Conservation (phyloP, 78 protist species). For the Fonticula alba region DNA sequence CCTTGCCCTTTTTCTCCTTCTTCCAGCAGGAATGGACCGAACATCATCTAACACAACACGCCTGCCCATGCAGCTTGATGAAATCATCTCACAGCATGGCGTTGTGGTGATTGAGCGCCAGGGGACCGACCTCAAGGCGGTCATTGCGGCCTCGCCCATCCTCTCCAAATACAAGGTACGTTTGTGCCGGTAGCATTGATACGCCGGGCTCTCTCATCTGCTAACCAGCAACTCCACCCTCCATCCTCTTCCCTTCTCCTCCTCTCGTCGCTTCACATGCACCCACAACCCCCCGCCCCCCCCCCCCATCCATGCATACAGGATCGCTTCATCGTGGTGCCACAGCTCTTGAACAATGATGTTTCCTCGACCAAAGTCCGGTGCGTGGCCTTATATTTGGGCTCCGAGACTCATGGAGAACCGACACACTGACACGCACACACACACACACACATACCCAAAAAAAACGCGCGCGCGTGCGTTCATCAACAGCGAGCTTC, state of each 20-base stretch:
- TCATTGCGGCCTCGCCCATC: not conserved
- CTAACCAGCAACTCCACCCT: too few relatives aligned
- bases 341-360: not conserved
- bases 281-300: not conserved
- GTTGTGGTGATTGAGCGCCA: not conserved
- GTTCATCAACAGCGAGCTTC: not conserved
- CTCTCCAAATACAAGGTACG: not conserved
- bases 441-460: too few relatives aligned
- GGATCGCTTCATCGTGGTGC: not conserved
- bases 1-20: too few relatives aligned
- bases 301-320: not conserved
- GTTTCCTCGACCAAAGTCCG: slow-evolving; percentile 12
- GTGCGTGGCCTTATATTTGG: not conserved
- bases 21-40: too few relatives aligned
- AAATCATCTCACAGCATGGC: not conserved
- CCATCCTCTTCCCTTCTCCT: not conserved
- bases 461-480: too few relatives aligned
- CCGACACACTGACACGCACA: too few relatives aligned
- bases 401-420: too few relatives aligned
- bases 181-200: not conserved
- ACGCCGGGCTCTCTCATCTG: too few relatives aligned
- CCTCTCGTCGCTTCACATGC: not conserved
- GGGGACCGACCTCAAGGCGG: not conserved
- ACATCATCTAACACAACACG: too few relatives aligned
- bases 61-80: not conserved